Percentiles rank a stretch among this genome's conserved stretches.
Conservation (phyloP, 1,284 basidiomycete species). For the Cystobasidium sp. region DNA sequence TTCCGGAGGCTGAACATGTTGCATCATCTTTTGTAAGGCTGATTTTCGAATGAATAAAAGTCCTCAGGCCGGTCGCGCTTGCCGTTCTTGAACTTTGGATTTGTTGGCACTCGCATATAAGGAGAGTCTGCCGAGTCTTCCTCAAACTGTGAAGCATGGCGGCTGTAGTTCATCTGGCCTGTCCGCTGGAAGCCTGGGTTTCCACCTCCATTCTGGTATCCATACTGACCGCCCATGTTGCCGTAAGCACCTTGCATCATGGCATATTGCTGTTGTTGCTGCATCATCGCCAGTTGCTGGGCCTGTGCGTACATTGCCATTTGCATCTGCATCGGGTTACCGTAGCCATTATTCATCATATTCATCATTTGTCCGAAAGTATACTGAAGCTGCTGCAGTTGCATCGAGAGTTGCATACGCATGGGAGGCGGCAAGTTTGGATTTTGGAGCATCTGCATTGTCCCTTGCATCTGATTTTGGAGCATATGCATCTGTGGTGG, state of each 20-base stretch:
- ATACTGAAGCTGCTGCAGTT: constrained; percentile 53
- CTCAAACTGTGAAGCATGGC: constrained; percentile 27
- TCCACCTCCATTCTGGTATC: not conserved
- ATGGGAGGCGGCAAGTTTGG: constrained; percentile 68
- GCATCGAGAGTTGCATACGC: constrained; percentile 64
- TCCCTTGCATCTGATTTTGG: constrained; percentile 75
- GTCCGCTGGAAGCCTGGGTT: constrained; percentile 15
- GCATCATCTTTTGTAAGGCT: constrained; percentile 10
- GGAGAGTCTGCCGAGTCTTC: constrained; percentile 41
- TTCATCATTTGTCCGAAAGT: constrained; percentile 42
- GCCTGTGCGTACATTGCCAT: constrained; percentile 58
- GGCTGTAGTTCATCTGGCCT: constrained; percentile 29
- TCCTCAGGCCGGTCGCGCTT: constrained; percentile 44
- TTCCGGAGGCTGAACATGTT: no score
- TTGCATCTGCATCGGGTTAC: constrained; percentile 44
- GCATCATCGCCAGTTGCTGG: constrained; percentile 61
- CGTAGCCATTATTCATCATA: constrained; percentile 45
- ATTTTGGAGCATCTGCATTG: constrained; percentile 75
- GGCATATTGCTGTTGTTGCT: constrained; percentile 34
- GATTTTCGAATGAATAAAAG: constrained; percentile 31
- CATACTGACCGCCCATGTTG: constrained; percentile 5
- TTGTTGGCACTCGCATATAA: constrained; percentile 41
- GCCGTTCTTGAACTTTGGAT: constrained; percentile 37
- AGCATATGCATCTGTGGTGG: constrained; percentile 55
- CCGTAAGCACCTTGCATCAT: constrained; percentile 43